Evolutionary conservation across 768 basidiomycete species (phyloP), one percentile per base, ranked within the genome.

Genomic region (Boletales sp.): DNA sequence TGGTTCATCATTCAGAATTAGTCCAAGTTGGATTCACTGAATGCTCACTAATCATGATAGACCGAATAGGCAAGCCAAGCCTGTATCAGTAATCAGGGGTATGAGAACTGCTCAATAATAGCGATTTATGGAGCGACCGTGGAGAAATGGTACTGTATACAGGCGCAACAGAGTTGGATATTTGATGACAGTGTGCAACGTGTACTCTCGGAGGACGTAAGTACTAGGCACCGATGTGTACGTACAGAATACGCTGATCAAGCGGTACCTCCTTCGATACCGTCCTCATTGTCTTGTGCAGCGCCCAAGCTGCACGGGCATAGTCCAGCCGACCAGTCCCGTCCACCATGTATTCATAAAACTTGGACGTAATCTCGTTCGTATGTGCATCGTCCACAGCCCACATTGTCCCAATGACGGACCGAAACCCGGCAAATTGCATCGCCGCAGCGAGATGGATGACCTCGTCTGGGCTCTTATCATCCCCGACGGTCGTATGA

Each of bases 401-500:
- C 61, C 63, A 67, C 52, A 64, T 19, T 41, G 56, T 41, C 14
- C 14, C 40, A 4, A 37, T 37, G 10, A 37, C 36, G 10, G 36
- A 37, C 7, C 36, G 36, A 5, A 37, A 37, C 36, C 36, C 36
- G 4, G 36, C 36, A 37, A 37, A 37, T n/a, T 37, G 36, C 36
- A 37, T 37, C 17, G 36, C 36, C 36, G 36, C 36, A 37, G 36
- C 36, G 36, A 37, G 36, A 18, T 66, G 55, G 44, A 66, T 51
- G 10, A 50, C 57, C 12, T 59, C 54, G 8, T 63, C 62, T 54
- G 62, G 25, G 45, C 53, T 36, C 57, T 63, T 17, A 53, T 53
- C 38, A 15, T 65, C 54, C 14, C 64, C 59, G 7, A 48, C 50
- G 3, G 63, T 55, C 13, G 65, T 59, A 48, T 62, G 58, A 33